Evolutionary conservation across 352 stramenopile genomes (phyloP), one percentile per base, ranked within the genome.

Genomic region (Globisporangium emineosum): DNA sequence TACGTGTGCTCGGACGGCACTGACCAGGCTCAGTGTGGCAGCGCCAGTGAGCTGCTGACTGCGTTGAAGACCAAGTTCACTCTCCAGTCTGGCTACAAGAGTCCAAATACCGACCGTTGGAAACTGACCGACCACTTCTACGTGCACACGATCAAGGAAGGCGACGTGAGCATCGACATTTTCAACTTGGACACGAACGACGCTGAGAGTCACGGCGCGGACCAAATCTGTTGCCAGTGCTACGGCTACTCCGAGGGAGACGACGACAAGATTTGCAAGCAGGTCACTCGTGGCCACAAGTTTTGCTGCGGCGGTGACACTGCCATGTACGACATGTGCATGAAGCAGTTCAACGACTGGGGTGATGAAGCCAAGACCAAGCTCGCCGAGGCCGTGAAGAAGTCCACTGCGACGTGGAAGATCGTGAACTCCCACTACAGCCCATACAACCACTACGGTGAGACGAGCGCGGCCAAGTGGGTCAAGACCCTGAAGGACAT

Each of bases 381-480:
- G 55, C 70, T 91, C 9, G 69, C 70, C 0, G 64, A 68, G 19
- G 69, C 87, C 15, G 73, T 80, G 3, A 74, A 78, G 12, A 65
- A 73, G 51, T 94, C 86, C 5, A 91, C 57, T 15, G 86, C 86
- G 2, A 88, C 82, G 37, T 94, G 84, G 81, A 94, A 94, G 71
- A 80, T 94, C 42, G 81, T 94, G 55, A 94, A 94, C 68, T 86
- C 76, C 40, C 86, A 93, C 73, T 94, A 94, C 73, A 86, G 70
- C 3, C 82, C 86, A 1, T 86, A 89, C 57, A 75, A 81, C 56
- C 85, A 94, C 72, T 89, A 88, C 61, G 73, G 79, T 19, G 71
- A 78, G n/a, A 47, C 55, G 5, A 74, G 76, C 42, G 83, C 83
- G 75, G 72, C 84, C 25, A 79, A 74, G 57, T 94, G 86, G 86